phyloP scores from a whole-genome alignment of 2,329 filamentous ascomycete genomes.

The Neofusicoccum parvum region DNA sequence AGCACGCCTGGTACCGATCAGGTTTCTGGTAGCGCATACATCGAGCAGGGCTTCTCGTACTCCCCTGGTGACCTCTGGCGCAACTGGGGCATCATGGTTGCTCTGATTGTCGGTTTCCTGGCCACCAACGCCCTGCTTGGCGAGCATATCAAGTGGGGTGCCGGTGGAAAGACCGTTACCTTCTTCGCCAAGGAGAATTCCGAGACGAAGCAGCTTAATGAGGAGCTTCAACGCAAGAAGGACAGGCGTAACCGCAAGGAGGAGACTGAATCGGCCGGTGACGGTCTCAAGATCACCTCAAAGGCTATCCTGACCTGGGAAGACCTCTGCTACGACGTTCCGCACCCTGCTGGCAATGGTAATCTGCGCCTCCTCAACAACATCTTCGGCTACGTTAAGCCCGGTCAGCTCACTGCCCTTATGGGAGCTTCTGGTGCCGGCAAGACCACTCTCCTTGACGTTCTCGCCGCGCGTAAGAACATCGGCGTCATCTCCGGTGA shows the following conservation, averaged over 20 bases:
- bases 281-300: slow-evolving; percentile 55
- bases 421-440: slow-evolving; percentile 80
- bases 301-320: slow-evolving; percentile 69
- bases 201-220: slow-evolving; percentile 68
- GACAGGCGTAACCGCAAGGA: slow-evolving; percentile 52
- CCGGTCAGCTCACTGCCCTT: slow-evolving; percentile 76
- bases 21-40: slow-evolving; percentile 70
- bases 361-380: slow-evolving; percentile 71
- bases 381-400: slow-evolving; percentile 77
- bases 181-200: slow-evolving; percentile 72
- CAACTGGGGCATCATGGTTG: slow-evolving; percentile 79
- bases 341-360: slow-evolving; percentile 73
- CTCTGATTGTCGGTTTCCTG: slow-evolving; percentile 75
- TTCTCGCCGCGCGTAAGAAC: slow-evolving; percentile 67
- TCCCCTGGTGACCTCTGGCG: slow-evolving; percentile 71
- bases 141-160: slow-evolving; percentile 75
- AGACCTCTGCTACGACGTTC: slow-evolving; percentile 76
- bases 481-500: slow-evolving; percentile 66
- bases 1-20: slow-evolving; percentile 64
- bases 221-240: slow-evolving; percentile 61
- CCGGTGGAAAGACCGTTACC: slow-evolving; percentile 78
- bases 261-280: slow-evolving; percentile 42
- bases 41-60: slow-evolving; percentile 70
- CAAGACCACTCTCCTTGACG: slow-evolving; percentile 83
- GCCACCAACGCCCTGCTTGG: slow-evolving; percentile 72